These are phyloP conservation scores for Durio zibethinus DNA, from an alignment of 345 rosid genomes.

Conservation along the genomic window DNA sequence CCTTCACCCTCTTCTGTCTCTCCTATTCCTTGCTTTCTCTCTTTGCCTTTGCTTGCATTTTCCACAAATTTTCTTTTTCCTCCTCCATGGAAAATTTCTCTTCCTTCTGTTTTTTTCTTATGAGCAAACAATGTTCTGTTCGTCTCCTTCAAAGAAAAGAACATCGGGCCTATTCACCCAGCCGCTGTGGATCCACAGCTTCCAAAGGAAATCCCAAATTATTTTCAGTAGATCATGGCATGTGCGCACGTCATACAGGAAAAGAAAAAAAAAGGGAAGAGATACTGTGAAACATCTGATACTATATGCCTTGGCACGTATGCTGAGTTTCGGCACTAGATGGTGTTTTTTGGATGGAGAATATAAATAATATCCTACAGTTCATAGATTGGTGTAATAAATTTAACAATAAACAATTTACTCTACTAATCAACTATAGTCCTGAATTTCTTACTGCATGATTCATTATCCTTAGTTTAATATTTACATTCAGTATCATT, in stretches of 20 bases:
- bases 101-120: no score
- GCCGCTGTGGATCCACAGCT: no score
- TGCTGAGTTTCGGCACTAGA: not conserved
- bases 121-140: no score
- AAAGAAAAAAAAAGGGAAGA: no score
- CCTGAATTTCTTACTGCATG: not conserved
- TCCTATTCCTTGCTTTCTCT: no score
- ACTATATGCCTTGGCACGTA: not conserved
- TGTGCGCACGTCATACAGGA: not conserved
- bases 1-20: no score
- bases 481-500: not conserved
- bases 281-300: not conserved
- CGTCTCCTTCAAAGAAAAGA: no score
- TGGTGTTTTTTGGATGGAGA: not conserved
- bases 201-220: not conserved
- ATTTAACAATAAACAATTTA: not conserved
- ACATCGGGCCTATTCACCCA: no score
- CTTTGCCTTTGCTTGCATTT: no score
- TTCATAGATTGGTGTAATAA: not conserved
- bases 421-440: not conserved
- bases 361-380: not conserved
- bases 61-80: no score
- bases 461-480: not conserved
- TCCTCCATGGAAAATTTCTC: no score
- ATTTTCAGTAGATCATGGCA: not conserved